phyloP scores from a whole-genome alignment of 176 grass and related monocot species.

The Eremochloa ophiuroides region DNA sequence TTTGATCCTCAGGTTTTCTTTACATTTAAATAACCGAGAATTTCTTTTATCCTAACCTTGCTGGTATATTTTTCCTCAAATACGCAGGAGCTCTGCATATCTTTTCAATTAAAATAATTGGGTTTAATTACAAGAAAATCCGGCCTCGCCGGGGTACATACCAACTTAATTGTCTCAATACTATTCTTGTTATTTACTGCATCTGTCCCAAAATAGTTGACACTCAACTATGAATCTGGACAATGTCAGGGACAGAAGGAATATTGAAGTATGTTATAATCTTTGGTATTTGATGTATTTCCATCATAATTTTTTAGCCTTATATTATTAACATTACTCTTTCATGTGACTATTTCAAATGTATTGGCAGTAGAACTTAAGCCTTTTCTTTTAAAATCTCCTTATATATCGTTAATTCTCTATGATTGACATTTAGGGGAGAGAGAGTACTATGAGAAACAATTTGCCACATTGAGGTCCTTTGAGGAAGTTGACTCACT shows the following conservation, averaged over 20 bases:
- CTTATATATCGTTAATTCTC: background rate
- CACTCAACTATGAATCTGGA: background rate
- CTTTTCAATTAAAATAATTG: too few species aligned
- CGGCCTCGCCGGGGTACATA: too few species aligned
- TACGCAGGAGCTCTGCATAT: too few species aligned
- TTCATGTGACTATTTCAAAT: background rate
- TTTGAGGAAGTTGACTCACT: constrained; percentile 76
- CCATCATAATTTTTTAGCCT: background rate
- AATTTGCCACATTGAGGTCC: constrained; percentile 74
- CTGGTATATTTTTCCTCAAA: too few species aligned
- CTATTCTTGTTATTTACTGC: background rate
- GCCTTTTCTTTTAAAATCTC: background rate
- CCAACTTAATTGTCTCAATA: background rate
- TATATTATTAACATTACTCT: background rate
- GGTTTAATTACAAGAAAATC: too few species aligned
- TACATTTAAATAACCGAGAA: background rate
- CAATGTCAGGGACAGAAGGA: too few species aligned
- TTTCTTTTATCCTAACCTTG: background rate
- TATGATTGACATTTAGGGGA: constrained; percentile 44
- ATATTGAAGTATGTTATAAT: background rate
- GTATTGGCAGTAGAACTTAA: too few species aligned
- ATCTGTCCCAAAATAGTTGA: background rate
- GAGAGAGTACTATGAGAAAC: constrained; percentile 83
- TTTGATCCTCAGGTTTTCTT: background rate
- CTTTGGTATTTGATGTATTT: background rate